Base-by-base conservation (phyloP, 1,284 basidiomycete species). In the Pseudozyma pruni region DNA sequence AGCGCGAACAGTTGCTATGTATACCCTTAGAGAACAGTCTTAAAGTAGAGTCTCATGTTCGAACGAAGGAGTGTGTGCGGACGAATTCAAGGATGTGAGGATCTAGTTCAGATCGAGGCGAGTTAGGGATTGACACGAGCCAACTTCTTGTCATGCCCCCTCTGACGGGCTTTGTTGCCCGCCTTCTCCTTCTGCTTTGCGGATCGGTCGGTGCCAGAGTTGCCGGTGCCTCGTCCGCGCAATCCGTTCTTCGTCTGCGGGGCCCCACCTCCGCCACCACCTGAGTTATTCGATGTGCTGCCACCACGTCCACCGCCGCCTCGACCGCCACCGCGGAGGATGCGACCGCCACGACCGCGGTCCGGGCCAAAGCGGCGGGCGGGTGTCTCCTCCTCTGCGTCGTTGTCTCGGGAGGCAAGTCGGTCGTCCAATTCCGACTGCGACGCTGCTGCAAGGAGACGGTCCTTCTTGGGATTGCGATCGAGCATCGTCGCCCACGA, bases 401-500 rank as follows among this genome's bases (percentile, higher is more conserved):
- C 47, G n/a, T 29, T 44, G 2, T 19, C 37, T 6, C 44, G 53
- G 14, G 29, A 19, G 2, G 49, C 37, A 6, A 49, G 32, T 11
- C 57, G 50, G 8, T 55, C 45, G 22, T 69, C 61, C n/a, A 63
- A 41, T 27, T 46, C 56, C 11, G 50, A 45, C 25, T 68, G 47
- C 27, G 72, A 64, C 14, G 67, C 68, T n/a, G 70, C 59, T 0
- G 70, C 70, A 19, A 75, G 46, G 33, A 75, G 37, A 17, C 57
- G 51, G 29, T 75, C 74, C 31, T 72, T 74, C n/a, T 41, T 42
- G 8, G 74, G 74, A 47, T 75, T 77, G 27, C 73, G 52, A 31
- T 74, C 67, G 29, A 77, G 61, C 73, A 75, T 75, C 9, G 63
- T 59, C 8, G 60, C 75, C 75, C 75, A 77, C 23, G 73, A 74